These are phyloP conservation scores for Poronia punctata DNA, from an alignment of 495 filamentous ascomycete species.

Conservation along the genomic window DNA sequence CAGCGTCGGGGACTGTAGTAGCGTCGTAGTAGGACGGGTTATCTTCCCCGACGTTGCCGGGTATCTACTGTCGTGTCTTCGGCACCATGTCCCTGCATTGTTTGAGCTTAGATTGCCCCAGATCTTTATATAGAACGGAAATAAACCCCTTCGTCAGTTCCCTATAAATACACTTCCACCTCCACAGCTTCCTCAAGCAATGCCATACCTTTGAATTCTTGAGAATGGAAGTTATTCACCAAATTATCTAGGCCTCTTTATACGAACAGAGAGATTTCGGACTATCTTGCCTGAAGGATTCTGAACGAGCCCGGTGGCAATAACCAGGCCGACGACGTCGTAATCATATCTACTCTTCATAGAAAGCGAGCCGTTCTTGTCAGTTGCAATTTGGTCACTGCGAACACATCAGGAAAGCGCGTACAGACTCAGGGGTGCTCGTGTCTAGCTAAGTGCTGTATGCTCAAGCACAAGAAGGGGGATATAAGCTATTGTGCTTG, in stretches of 20 bases:
- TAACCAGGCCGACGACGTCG: constrained; percentile 44
- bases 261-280: too few relatives aligned
- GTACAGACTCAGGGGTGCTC: too few relatives aligned
- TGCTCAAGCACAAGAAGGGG: too few relatives aligned
- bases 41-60: constrained; percentile 23
- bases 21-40: constrained; percentile 20
- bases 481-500: too few relatives aligned
- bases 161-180: constrained; percentile 20
- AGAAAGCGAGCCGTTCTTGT: constrained; percentile 5
- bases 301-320: constrained; percentile 49
- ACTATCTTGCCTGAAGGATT: constrained; percentile 23
- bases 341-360: constrained; percentile 38
- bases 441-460: too few relatives aligned
- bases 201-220: too few relatives aligned
- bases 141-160: neutral
- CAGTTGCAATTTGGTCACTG: constrained; percentile 8
- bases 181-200: constrained; percentile 38
- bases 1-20: constrained; percentile 10
- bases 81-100: constrained; percentile 26
- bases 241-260: too few relatives aligned
- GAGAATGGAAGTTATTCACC: too few relatives aligned
- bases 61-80: constrained; percentile 26
- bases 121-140: constrained; percentile 4
- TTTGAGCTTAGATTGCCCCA: too few relatives aligned
- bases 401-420: neutral